A percentile compares a stretch with the other conserved stretches of the same genome.
Evolutionary conservation across 2,329 filamentous ascomycete genomes (phyloP).

Genomic region (Tympanopsis confertula): DNA sequence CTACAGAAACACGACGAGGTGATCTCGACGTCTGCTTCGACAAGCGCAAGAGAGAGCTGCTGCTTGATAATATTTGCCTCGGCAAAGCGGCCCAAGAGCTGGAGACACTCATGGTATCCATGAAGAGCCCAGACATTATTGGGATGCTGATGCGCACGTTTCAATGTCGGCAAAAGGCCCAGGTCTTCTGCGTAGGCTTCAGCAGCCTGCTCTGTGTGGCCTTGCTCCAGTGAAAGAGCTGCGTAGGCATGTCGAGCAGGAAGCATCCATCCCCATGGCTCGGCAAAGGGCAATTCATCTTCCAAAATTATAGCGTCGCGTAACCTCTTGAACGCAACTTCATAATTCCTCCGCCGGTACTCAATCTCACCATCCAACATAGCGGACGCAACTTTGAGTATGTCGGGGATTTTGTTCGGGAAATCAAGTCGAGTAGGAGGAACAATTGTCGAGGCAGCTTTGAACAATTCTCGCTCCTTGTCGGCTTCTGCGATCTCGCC

Average conservation of each 20-base stretch:
- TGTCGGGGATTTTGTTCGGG: slow-evolving; percentile 8
- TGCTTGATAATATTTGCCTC: slow-evolving; percentile 33
- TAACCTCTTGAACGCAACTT: slow-evolving; percentile 46
- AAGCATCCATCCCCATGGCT: slow-evolving; percentile 75
- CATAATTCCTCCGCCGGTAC: slow-evolving; percentile 50
- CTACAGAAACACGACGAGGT: slow-evolving; percentile 4
- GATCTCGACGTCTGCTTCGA: slow-evolving; percentile 2
- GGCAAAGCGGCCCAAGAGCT: slow-evolving; percentile 32
- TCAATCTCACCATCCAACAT: slow-evolving; percentile 68
- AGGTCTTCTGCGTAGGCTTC: slow-evolving; percentile 49
- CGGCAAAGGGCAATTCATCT: slow-evolving; percentile 55
- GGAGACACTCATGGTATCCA: slow-evolving; percentile 60
- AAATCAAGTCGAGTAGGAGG: slow-evolving; percentile 10
- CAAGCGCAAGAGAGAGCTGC: slow-evolving; percentile 19
- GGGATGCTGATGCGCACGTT: slow-evolving; percentile 53
- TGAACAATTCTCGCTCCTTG: slow-evolving; percentile 23
- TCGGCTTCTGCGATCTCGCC: slow-evolving; percentile 28
- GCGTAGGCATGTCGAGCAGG: slow-evolving; percentile 61
- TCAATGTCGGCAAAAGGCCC: slow-evolving; percentile 45
- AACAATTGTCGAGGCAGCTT: slow-evolving; percentile 24
- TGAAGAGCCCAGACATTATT: slow-evolving; percentile 69
- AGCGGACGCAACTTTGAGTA: slow-evolving; percentile 20
- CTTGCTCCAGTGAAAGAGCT: slow-evolving; percentile 58
- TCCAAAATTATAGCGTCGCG: slow-evolving; percentile 45
- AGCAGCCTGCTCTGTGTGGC: slow-evolving; percentile 39